Evolutionary conservation across 768 basidiomycete genomes (phyloP).

Genomic region (Punctularia strigosozonata): DNA sequence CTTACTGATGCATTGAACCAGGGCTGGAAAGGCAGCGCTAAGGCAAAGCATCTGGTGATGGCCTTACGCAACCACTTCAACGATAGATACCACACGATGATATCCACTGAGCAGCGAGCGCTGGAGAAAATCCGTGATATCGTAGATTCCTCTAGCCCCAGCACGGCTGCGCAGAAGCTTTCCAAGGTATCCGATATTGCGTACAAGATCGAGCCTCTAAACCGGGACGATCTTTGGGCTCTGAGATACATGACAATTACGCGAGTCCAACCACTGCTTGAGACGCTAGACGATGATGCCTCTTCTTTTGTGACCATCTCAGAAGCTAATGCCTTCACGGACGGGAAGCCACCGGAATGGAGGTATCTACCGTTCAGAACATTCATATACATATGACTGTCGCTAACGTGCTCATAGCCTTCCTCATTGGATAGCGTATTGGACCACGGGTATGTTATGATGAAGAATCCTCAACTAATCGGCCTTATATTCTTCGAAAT

Average conservation of each 20-base stretch:
- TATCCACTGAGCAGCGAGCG: no score
- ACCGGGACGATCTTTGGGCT: conserved; percentile 14
- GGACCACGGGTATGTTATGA: conserved; percentile 9
- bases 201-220: background rate
- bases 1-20: conserved; percentile 1
- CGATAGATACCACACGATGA: no score
- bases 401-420: conserved; percentile 1
- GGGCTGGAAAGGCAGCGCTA: conserved; percentile 13
- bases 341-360: conserved; percentile 9
- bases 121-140: no score
- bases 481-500: background rate
- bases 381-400: background rate
- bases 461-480: background rate
- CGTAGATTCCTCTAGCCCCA: no score
- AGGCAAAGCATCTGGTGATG: conserved; percentile 12
- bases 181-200: no score
- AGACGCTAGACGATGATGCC: conserved; percentile 13
- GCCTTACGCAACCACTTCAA: conserved; percentile 12
- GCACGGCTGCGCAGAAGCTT: no score
- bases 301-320: conserved; percentile 11
- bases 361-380: conserved; percentile 4
- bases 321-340: conserved; percentile 14
- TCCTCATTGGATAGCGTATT: conserved; percentile 11
- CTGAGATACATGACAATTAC: conserved; percentile 11
- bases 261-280: conserved; percentile 9